phyloP scores from a whole-genome alignment of 257 asterid species.

The Solanum ahanhuiri region DNA sequence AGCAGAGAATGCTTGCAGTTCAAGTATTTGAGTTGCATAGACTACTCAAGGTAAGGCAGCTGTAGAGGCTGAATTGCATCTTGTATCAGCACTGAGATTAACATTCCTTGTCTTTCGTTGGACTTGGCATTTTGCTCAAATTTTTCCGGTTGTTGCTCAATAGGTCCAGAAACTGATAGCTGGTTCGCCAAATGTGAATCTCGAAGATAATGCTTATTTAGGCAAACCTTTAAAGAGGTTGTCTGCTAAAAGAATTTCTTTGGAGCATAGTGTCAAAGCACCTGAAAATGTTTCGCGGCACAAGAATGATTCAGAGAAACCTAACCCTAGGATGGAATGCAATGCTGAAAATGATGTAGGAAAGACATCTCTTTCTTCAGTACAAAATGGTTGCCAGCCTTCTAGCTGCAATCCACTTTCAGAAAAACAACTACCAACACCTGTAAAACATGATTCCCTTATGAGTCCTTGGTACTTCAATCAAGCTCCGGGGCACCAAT shows the following conservation, averaged over 20 bases:
- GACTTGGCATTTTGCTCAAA: not conserved
- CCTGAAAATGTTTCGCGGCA: constrained; percentile 17
- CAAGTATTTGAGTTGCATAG: constrained; percentile 96
- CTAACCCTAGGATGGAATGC: constrained; percentile 37
- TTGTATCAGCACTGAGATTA: not conserved
- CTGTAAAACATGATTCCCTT: constrained; percentile 16
- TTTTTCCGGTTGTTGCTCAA: not conserved
- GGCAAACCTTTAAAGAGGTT: constrained; percentile 36
- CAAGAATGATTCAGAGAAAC: constrained; percentile 24
- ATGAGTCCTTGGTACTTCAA: constrained; percentile 23
- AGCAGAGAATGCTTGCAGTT: constrained; percentile 80
- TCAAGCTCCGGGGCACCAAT: constrained; percentile 57
- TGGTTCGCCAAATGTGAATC: constrained; percentile 44
- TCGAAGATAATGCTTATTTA: constrained; percentile 30
- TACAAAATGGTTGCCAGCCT: constrained; percentile 25
- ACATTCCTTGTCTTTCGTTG: not conserved
- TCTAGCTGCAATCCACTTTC: constrained; percentile 11
- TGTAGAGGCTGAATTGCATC: not conserved
- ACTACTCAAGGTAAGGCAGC: constrained; percentile 49
- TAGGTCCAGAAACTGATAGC: constrained; percentile 85
- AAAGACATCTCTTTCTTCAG: constrained; percentile 26
- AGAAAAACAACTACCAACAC: constrained; percentile 14
- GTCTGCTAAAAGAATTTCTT: constrained; percentile 32
- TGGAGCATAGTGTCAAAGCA: constrained; percentile 24
- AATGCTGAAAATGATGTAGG: constrained; percentile 54